A percentile compares a stretch with the other conserved stretches of the same genome.
phyloP scores from a whole-genome alignment of 2,329 filamentous ascomycete species.

The Ophiocordyceps australis region DNA sequence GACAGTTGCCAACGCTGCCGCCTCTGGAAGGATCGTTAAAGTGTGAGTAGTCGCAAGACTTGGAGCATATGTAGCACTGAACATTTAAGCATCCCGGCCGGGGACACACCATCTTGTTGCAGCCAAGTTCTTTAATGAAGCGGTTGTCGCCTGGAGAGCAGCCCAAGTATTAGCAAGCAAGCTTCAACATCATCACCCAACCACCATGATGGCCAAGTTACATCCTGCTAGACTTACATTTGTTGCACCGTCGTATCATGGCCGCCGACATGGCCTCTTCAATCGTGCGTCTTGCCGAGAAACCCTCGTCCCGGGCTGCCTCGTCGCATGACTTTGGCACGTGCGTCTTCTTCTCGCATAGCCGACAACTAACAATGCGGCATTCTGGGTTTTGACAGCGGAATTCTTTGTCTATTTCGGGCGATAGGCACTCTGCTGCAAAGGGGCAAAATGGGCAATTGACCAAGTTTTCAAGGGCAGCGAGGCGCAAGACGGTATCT shows the following conservation, averaged over 20 bases:
- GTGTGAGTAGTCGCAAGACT: conserved; percentile 49
- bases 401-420: conserved; percentile 56
- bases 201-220: no score
- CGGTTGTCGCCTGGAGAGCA: conserved; percentile 41
- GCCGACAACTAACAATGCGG: conserved; percentile 41
- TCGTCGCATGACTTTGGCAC: conserved; percentile 57
- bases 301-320: conserved; percentile 36
- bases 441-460: conserved; percentile 72
- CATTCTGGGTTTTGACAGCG: conserved; percentile 51
- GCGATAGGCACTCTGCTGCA: conserved; percentile 52
- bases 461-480: conserved; percentile 52
- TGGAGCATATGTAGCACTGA: conserved; percentile 56
- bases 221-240: conserved; percentile 28
- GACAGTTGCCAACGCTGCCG: conserved; percentile 37
- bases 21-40: conserved; percentile 38
- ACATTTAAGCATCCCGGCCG: conserved; percentile 29
- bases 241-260: conserved; percentile 59
- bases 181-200: no score
- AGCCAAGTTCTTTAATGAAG: conserved; percentile 63
- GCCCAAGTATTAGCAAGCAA: no score
- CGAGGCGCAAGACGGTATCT: conserved; percentile 48
- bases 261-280: conserved; percentile 78
- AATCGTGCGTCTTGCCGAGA: conserved; percentile 44
- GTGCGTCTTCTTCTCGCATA: conserved; percentile 52
- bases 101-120: conserved; percentile 68